A percentile compares a stretch with the other conserved stretches of the same genome.
phyloP scores from a whole-genome alignment of 345 rosid genomes.

The Eucalyptus regnans region DNA sequence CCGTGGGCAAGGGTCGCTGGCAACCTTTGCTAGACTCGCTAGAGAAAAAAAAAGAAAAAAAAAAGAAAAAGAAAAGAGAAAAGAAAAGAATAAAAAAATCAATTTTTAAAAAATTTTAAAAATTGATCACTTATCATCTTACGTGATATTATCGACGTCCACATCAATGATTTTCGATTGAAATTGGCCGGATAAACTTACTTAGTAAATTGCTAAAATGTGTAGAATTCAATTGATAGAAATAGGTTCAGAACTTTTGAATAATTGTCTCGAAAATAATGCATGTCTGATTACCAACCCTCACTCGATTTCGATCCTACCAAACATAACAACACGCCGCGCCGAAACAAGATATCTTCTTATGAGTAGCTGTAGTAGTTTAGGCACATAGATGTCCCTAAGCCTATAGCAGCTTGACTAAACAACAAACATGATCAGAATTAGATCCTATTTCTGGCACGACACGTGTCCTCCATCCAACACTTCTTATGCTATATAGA shows the following conservation, averaged over 20 bases:
- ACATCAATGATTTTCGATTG: rapidly evolving
- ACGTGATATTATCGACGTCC: rapidly evolving
- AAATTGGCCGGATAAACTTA: neutral
- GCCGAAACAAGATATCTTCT: neutral
- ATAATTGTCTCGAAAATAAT: too few species aligned
- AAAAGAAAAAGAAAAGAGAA: too few species aligned
- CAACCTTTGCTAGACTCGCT: neutral
- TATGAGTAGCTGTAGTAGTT: neutral
- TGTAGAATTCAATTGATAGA: too few species aligned
- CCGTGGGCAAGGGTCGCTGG: rapidly evolving
- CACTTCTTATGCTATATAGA: neutral
- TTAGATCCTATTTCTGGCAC: neutral
- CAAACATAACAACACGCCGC: neutral
- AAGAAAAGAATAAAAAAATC: too few species aligned
- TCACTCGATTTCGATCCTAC: neutral
- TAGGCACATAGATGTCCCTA: neutral
- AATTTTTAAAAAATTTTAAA: rapidly evolving
- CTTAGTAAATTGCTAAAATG: too few species aligned
- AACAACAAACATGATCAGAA: neutral
- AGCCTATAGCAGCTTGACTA: neutral
- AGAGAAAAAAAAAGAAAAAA: neutral
- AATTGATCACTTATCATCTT: rapidly evolving
- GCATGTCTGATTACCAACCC: neutral
- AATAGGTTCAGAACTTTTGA: rapidly evolving
- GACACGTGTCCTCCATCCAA: neutral